Evolutionary conservation across 169 alveolate species (phyloP), one percentile per base, ranked within the genome.

Genomic region (Cryptosporidium meleagridis): DNA sequence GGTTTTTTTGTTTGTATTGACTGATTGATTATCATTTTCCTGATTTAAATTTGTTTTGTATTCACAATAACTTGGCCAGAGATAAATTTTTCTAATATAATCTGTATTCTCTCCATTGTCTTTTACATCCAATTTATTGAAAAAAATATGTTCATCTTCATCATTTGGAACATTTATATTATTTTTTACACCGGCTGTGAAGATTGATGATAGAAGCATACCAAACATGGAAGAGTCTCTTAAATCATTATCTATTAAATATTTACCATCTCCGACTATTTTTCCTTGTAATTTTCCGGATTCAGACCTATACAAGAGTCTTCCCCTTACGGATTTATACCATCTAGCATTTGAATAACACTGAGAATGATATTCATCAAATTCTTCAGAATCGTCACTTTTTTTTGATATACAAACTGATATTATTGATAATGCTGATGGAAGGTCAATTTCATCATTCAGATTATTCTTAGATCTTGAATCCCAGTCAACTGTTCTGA

Each of bases 1-100:
- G 33, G 23, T 65, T 10, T 18, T 65, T 65, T 65, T 31, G 12
- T 37, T 65, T 31, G 23, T 37, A 35, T 65, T 33, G 33, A 35
- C 29, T 33, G 16, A 37, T 80, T 21, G n/a, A 59, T 80, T 39
- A 7, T 62, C 31, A 21, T 23, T n/a, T 21, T 14, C 0, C 23
- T 80, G 26, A 51, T 41, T 39, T 26, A 51, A 35, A 6, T 51
- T 52, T 21, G 52, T 7, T n/a, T 52, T 48, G 80, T 80, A 80
- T 33, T 80, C 89, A 80, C 89, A 80, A 26, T 80, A 80, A 41
- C 69, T 62, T 14, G 89, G 89, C 89, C 89, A 80, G 4, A 80
- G 33, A 51, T 80, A 62, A 8, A 80, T 45, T 31, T 67, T 62
- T 18, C 41, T 59, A 23, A 62, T 39, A 45, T 65, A 80, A 6